Evolutionary conservation across 148 eudicot species (phyloP).

Genomic region (Nepenthes mirabilis): DNA sequence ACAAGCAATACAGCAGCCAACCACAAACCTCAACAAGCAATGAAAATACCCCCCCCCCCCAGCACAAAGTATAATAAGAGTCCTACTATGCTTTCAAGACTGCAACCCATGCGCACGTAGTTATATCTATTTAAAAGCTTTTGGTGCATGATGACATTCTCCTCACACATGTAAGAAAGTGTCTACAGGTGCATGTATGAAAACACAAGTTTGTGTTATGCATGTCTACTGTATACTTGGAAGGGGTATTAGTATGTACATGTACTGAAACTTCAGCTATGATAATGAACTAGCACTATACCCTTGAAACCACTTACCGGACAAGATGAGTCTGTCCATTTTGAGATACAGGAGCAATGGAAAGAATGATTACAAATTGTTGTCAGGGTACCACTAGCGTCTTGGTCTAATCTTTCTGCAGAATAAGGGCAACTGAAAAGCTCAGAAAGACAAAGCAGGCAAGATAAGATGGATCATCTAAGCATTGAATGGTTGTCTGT

Average conservation of each 20-base stretch:
- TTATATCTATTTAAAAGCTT: too few relatives aligned
- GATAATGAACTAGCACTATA: too few relatives aligned
- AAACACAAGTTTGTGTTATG: too few relatives aligned
- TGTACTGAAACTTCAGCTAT: too few relatives aligned
- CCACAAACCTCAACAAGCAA: background rate
- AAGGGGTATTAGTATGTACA: too few relatives aligned
- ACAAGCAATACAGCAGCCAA: background rate
- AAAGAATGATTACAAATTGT: constrained; percentile 97
- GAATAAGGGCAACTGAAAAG: constrained; percentile 4
- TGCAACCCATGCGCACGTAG: background rate
- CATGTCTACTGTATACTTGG: too few relatives aligned
- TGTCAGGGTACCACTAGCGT: constrained; percentile 68
- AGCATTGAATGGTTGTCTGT: too few relatives aligned
- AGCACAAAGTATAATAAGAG: background rate
- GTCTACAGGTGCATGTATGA: too few relatives aligned
- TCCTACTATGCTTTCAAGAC: background rate
- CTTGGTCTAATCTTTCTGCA: constrained; percentile 93
- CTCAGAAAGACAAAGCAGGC: background rate
- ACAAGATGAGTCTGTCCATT: constrained; percentile 98
- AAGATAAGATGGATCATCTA: background rate
- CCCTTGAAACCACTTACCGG: constrained; percentile 39
- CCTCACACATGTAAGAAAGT: too few relatives aligned
- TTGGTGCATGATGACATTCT: too few relatives aligned
- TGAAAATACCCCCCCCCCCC: background rate
- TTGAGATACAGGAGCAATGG: constrained; percentile 94